Base-by-base conservation (phyloP, 2,329 filamentous ascomycete species). In the Diplodia sapinea region DNA sequence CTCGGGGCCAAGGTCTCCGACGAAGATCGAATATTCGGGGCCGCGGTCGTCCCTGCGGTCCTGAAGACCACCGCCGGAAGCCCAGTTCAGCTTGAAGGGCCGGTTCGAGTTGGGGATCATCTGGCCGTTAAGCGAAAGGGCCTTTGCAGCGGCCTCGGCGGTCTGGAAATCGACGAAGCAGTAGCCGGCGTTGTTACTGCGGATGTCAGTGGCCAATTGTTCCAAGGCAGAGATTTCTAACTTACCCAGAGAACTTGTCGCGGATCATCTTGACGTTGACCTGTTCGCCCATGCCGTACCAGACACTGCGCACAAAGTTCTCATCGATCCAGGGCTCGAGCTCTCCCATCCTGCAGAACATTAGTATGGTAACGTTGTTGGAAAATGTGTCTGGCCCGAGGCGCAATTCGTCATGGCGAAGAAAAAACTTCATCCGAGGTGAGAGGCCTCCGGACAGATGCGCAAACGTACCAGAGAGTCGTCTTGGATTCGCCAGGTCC, bases 261-360 rank as follows among this genome's bases (percentile, higher is more conserved):
- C 95, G 92, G 76, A 99, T 99, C 87, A 99, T 97, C 88, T 99
- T 99, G 74, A 99, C 95, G 75, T 97, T 97, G 75, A 99, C 95
- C 71, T 89, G 89, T 82, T 98, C 95, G 73, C 91, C 93, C 83
- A 97, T 91, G 74, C 94, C 89, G 76, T 93, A 96, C 87, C 93
- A 98, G 55, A 98, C 89, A 74, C 91, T 95, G 82, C 96, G 94
- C 77, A 99, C 92, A 80, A 98, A 99, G 82, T 94, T 96, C 84
- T 99, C 95, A 75, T 99, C 95, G 83, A 99, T 98, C 95, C 95
- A 99, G 33, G 93, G 92, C 81, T 98, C 94, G 71, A 99, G 90
- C 80, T 99, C 95, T 73, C 95, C 95, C 95, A 99, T 99, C 94
- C 94, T 97, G 20, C 23, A 20, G 8, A 23, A 47, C 7, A 47